Percentiles rank a stretch among this genome's conserved stretches.
phyloP scores from a whole-genome alignment of 2,329 filamentous ascomycete species.

The Talaromyces rugulosus region DNA sequence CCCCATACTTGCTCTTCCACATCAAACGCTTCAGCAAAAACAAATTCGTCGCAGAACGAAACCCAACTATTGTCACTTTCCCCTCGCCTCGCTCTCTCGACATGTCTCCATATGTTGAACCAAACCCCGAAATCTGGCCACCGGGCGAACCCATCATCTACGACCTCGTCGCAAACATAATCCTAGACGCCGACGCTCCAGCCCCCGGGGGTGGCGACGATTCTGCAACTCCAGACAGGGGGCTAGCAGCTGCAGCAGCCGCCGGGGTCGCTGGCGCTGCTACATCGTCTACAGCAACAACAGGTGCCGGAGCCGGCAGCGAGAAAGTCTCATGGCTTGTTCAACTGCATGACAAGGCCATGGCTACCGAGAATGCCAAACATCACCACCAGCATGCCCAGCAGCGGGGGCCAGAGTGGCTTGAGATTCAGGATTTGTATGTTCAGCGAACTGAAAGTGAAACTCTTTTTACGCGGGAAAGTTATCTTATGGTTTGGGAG shows the following conservation, averaged over 20 bases:
- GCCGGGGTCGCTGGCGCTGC: conserved; percentile 14
- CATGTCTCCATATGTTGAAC: conserved; percentile 86
- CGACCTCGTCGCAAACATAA: conserved; percentile 93
- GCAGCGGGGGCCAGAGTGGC: conserved; percentile 68
- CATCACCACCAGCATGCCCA: conserved; percentile 26
- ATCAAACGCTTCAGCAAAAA: conserved; percentile 96
- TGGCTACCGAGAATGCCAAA: conserved; percentile 34
- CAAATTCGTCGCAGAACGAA: conserved; percentile 93
- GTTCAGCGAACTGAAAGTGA: conserved; percentile 87
- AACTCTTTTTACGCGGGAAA: conserved; percentile 86
- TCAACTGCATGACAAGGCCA: conserved; percentile 75
- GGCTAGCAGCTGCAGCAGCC: conserved; percentile 34
- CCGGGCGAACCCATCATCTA: conserved; percentile 84
- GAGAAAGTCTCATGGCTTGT: conserved; percentile 96
- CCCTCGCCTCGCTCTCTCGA: conserved; percentile 78
- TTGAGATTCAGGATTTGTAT: conserved; percentile 88
- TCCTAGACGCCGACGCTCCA: conserved; percentile 45
- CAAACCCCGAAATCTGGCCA: conserved; percentile 66
- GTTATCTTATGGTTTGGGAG: conserved; percentile 96
- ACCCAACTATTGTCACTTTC: conserved; percentile 97
- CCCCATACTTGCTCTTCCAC: conserved; percentile 87
- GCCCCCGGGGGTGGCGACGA: conserved; percentile 62
- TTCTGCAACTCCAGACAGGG: conserved; percentile 28
- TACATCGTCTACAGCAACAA: conserved; percentile 24
- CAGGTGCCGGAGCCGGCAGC: conserved; percentile 75